Conservation (phyloP, 768 basidiomycete species). For the Termitomyces bulborhizus region DNA sequence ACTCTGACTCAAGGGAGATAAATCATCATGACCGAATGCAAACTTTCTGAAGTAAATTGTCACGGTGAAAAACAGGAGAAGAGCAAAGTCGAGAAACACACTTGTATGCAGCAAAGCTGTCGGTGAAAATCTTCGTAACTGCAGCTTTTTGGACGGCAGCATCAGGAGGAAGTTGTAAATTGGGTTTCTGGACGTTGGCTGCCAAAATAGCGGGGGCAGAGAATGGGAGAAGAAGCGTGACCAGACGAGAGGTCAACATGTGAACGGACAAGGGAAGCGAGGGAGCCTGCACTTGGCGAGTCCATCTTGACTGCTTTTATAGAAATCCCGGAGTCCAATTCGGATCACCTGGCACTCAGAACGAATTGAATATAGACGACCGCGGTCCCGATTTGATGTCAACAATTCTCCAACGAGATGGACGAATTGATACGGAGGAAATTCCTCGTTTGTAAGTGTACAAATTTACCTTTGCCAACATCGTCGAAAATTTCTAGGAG, state of each 20-base stretch:
- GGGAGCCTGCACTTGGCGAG: not conserved
- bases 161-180: conserved; percentile 29
- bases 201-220: conserved; percentile 2
- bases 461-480: too few species aligned
- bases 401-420: too few species aligned
- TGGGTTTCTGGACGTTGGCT: conserved; percentile 29
- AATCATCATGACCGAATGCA: conserved; percentile 53
- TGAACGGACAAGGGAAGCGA: not conserved
- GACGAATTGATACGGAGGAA: too few species aligned
- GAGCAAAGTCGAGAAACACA: conserved; percentile 11
- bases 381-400: not conserved
- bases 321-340: not conserved
- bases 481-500: too few species aligned
- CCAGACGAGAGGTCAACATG: conserved; percentile 4
- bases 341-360: conserved; percentile 9
- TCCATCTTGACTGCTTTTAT: conserved; percentile 4
- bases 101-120: conserved; percentile 48
- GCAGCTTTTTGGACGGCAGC: conserved; percentile 28
- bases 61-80: not conserved
- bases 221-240: conserved; percentile 5
- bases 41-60: conserved; percentile 25
- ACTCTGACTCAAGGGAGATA: conserved; percentile 40
- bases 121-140: conserved; percentile 34
- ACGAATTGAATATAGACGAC: not conserved
- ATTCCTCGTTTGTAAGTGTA: too few species aligned